These are phyloP conservation scores for Lactarius evosmus DNA, from an alignment of 768 basidiomycete genomes.

Conservation along the genomic window DNA sequence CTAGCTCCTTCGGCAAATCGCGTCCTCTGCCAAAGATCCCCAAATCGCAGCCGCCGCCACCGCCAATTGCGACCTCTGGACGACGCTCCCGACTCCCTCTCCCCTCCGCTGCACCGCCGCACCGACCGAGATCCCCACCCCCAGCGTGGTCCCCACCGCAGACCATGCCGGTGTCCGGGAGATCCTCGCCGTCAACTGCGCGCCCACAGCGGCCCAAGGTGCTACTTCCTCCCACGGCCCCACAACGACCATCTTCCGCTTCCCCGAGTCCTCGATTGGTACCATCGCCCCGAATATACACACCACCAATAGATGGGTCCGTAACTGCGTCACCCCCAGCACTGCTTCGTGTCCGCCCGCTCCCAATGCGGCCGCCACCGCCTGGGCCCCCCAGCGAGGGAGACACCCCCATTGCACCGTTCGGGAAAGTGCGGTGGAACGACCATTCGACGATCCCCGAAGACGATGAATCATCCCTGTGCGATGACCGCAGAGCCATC, in stretches of 20 bases:
- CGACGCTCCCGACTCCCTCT: neutral
- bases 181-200: neutral
- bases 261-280: neutral
- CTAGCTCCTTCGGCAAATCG: conserved; percentile 20
- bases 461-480: conserved; percentile 6
- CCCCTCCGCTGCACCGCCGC: neutral
- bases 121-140: conserved; percentile 16
- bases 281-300: neutral
- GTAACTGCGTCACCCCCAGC: neutral
- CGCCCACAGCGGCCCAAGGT: conserved; percentile 12
- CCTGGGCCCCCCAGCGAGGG: conserved; percentile 25
- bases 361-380: conserved; percentile 17
- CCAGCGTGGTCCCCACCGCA: conserved; percentile 24
- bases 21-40: conserved; percentile 25
- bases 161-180: neutral
- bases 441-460: neutral
- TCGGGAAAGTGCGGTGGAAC: conserved; percentile 9
- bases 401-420: conserved; percentile 20
- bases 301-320: neutral
- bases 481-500: conserved; percentile 22
- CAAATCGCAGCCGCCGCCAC: conserved; percentile 1
- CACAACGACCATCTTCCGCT: neutral
- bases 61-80: neutral
- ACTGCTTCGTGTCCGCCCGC: conserved; percentile 15
- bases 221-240: neutral